These are phyloP conservation scores for Loxodes magnus DNA, from an alignment of 73 alveolate genomes.

Conservation along the genomic window DNA sequence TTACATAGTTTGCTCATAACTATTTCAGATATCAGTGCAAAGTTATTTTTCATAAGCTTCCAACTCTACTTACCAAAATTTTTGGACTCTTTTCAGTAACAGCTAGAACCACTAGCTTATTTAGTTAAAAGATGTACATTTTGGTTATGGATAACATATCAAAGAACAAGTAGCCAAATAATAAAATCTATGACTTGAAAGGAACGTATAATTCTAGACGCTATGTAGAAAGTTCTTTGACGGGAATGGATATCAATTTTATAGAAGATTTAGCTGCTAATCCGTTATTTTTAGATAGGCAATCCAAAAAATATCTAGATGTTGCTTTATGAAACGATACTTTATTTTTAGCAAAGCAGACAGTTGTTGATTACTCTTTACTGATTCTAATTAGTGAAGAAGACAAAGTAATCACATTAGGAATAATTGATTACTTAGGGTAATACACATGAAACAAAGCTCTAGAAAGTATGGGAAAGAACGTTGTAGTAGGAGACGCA, in stretches of 20 bases:
- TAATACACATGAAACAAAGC: conserved; percentile 65
- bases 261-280: conserved; percentile 1
- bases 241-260: conserved; percentile 7
- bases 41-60: too few relatives aligned
- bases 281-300: conserved; percentile 1
- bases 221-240: not conserved
- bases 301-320: conserved; percentile 5
- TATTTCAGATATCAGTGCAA: too few relatives aligned
- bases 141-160: too few relatives aligned
- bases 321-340: conserved; percentile 55
- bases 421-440: conserved; percentile 64
- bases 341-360: conserved; percentile 42
- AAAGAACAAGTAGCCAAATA: too few relatives aligned
- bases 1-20: too few relatives aligned
- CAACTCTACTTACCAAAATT: too few relatives aligned
- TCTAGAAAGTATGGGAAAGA: conserved; percentile 46
- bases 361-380: conserved; percentile 61
- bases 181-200: conserved; percentile 11
- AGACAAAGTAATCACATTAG: conserved; percentile 44
- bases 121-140: too few relatives aligned
- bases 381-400: conserved; percentile 30
- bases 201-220: conserved; percentile 6
- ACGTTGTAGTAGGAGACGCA: conserved; percentile 32
- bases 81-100: too few relatives aligned
- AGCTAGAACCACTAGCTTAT: too few relatives aligned